A percentile compares a stretch with the other conserved stretches of the same genome.
phyloP scores from a whole-genome alignment of 2,329 filamentous ascomycete species.

The Teratosphaeriaceae sp. region DNA sequence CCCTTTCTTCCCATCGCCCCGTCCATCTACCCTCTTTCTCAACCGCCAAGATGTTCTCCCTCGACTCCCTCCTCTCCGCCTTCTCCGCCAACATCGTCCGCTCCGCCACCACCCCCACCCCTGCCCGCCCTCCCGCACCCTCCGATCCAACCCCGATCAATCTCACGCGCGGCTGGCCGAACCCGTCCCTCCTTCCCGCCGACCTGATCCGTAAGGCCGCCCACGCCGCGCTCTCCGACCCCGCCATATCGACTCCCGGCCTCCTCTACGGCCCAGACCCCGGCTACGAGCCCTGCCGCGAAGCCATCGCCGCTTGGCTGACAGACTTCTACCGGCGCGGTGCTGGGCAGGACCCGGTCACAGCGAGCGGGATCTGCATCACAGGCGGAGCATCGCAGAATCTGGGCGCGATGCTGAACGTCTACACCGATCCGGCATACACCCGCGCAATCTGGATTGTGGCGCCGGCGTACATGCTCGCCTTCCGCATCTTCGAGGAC shows the following conservation, averaged over 20 bases:
- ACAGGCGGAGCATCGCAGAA: slow-evolving; percentile 83
- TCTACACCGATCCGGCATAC: slow-evolving; percentile 70
- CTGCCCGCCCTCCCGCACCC: neutral
- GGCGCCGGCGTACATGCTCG: slow-evolving; percentile 77
- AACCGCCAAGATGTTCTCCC: neutral
- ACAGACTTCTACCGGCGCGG: slow-evolving; percentile 50
- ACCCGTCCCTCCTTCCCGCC: slow-evolving; percentile 58
- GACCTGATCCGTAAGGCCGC: slow-evolving; percentile 56
- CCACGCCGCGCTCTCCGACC: slow-evolving; percentile 54
- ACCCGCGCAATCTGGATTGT: slow-evolving; percentile 75
- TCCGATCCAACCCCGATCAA: slow-evolving; percentile 45
- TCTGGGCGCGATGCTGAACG: slow-evolving; percentile 67
- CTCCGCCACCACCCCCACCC: neutral
- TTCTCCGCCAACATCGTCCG: slow-evolving; percentile 1
- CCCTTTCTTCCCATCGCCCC: neutral
- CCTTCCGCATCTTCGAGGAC: slow-evolving; percentile 79
- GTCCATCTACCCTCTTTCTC: neutral
- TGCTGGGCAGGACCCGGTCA: slow-evolving; percentile 31
- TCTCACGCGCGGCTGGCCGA: slow-evolving; percentile 63
- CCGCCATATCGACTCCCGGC: slow-evolving; percentile 53
- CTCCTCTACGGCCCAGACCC: slow-evolving; percentile 74
- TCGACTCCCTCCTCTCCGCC: neutral
- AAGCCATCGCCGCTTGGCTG: slow-evolving; percentile 65
- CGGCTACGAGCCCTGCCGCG: slow-evolving; percentile 64
- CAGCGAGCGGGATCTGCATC: slow-evolving; percentile 64